Conservation (phyloP, 2,329 filamentous ascomycete species). For the Coccinonectria pachysandricola region DNA sequence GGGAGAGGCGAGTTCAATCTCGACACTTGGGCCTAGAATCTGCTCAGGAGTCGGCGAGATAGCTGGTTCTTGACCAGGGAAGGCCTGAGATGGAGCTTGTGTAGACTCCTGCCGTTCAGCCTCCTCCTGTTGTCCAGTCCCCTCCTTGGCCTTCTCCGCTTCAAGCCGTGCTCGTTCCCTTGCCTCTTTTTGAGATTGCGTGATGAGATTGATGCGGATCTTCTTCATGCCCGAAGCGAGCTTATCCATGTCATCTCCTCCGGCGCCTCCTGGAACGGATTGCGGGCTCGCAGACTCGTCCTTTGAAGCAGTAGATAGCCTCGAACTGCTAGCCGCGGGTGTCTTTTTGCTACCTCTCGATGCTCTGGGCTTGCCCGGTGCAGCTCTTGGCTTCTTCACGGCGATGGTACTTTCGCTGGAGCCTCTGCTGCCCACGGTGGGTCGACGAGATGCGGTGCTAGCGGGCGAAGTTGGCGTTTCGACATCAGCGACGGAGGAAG, state of each 20-base stretch:
- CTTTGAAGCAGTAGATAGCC: conserved; percentile 7
- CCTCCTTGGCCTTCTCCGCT: conserved; percentile 11
- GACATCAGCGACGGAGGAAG: conserved; percentile 5
- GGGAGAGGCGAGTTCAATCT: conserved; percentile 5
- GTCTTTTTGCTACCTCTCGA: conserved; percentile 29
- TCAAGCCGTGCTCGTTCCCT: conserved; percentile 27
- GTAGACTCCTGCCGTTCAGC: not conserved
- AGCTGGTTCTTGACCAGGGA: conserved; percentile 1
- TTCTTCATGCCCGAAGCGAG: conserved; percentile 51
- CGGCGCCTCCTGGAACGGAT: no score
- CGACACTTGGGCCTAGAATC: conserved; percentile 1
- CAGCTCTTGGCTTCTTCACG: conserved; percentile 51
- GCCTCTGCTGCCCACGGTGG: conserved; percentile 30
- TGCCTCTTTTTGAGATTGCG: conserved; percentile 47
- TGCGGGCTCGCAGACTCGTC: conserved; percentile 6
- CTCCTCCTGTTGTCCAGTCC: not conserved
- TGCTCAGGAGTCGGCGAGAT: not conserved
- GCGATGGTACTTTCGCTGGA: conserved; percentile 32
- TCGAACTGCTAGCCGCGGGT: conserved; percentile 9
- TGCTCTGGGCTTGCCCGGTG: conserved; percentile 21
- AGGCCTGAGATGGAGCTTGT: no score
- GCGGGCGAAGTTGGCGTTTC: conserved; percentile 12
- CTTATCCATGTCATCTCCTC: conserved; percentile 37
- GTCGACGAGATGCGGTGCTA: conserved; percentile 25
- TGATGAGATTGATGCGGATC: conserved; percentile 52